A percentile compares a stretch with the other conserved stretches of the same genome.
These are phyloP conservation scores for Zygotorulaspora sp. DNA, from an alignment of 805 yeast species.

Conservation along the genomic window DNA sequence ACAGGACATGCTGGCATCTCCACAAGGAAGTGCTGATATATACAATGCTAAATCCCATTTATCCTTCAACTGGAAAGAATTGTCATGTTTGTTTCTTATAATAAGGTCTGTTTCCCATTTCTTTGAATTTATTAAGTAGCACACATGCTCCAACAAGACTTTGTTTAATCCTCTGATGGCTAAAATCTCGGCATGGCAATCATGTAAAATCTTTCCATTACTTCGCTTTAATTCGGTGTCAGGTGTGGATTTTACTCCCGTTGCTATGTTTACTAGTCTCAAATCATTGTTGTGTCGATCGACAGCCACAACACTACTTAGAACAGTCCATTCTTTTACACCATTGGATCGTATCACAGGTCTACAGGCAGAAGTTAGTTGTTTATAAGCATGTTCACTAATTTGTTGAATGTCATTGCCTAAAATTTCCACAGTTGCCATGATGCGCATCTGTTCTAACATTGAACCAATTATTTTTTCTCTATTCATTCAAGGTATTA, in stretches of 20 bases:
- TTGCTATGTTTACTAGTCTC: conserved; percentile 49
- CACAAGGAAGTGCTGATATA: conserved; percentile 81
- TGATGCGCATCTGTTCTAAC: no score
- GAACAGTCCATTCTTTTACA: conserved; percentile 72
- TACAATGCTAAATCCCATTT: conserved; percentile 51
- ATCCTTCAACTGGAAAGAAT: conserved; percentile 33
- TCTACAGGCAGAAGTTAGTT: conserved; percentile 43
- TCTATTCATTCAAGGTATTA: no score
- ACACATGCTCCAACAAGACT: conserved; percentile 48
- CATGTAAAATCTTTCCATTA: conserved; percentile 69
- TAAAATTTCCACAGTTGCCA: no score
- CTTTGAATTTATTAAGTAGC: conserved; percentile 1
- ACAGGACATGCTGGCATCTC: conserved; percentile 71
- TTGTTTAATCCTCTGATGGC: conserved; percentile 67
- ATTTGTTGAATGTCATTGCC: conserved; percentile 20
- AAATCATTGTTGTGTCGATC: conserved; percentile 20
- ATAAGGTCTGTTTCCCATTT: conserved; percentile 12
- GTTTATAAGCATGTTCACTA: conserved; percentile 30
- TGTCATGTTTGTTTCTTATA: background rate
- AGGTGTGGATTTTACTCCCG: conserved; percentile 82
- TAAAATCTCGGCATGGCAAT: conserved; percentile 85
- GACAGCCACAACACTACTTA: conserved; percentile 64
- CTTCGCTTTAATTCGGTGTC: conserved; percentile 40
- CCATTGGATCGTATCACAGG: conserved; percentile 63
- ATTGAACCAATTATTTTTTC: no score